Conservation (phyloP, 2,329 filamentous ascomycete genomes). For the Berkeleyomyces basicola region DNA sequence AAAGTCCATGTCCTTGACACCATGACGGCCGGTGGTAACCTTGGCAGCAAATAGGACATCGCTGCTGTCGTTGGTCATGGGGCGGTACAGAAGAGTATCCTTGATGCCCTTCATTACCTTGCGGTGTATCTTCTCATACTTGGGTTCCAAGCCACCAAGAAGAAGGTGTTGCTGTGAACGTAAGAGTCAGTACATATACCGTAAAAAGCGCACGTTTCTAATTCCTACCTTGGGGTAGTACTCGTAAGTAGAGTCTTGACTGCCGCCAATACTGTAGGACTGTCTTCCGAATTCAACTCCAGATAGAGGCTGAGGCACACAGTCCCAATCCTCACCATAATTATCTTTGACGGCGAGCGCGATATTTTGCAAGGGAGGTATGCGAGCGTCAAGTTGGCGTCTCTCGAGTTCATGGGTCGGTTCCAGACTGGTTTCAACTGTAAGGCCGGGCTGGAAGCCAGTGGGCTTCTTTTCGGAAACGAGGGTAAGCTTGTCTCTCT, state of each 20-base stretch:
- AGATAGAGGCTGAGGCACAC: constrained; percentile 42
- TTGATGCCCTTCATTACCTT: constrained; percentile 50
- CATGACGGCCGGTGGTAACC: constrained; percentile 30
- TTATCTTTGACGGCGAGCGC: not conserved
- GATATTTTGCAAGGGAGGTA: not conserved
- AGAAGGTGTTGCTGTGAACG: constrained; percentile 48
- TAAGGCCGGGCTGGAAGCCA: not conserved
- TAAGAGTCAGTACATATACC: constrained; percentile 19
- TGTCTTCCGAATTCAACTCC: constrained; percentile 29
- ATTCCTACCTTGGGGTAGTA: constrained; percentile 44
- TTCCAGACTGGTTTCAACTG: not conserved
- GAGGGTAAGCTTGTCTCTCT: constrained; percentile 12
- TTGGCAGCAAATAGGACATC: constrained; percentile 62
- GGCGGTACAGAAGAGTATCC: constrained; percentile 59
- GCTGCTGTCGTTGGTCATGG: constrained; percentile 46
- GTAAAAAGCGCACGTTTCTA: too few species aligned
- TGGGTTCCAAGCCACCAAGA: constrained; percentile 54
- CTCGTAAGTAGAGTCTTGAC: constrained; percentile 55
- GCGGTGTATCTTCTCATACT: constrained; percentile 59
- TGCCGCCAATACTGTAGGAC: constrained; percentile 43
- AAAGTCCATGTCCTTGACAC: constrained; percentile 24
- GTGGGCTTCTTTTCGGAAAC: not conserved
- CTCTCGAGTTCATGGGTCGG: not conserved
- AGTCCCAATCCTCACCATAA: constrained; percentile 22
- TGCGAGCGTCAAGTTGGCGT: not conserved